Conservation (phyloP, 169 alveolate genomes). For the Perkinsus olseni region DNA sequence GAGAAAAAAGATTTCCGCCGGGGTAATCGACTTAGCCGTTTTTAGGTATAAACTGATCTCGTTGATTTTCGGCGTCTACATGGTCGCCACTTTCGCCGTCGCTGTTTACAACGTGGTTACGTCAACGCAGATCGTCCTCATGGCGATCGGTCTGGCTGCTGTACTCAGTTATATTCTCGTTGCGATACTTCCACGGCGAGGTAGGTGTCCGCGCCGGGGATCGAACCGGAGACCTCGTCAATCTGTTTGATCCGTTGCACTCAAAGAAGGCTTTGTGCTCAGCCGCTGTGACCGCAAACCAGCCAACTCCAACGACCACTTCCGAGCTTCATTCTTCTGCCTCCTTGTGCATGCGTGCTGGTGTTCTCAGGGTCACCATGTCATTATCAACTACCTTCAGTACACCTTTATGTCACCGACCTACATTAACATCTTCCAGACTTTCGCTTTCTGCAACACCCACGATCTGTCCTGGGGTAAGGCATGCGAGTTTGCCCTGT, state of each 20-base stretch:
- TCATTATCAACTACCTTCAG: background rate
- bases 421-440: slow-evolving; percentile 33
- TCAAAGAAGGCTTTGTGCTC: background rate
- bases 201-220: background rate
- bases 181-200: background rate
- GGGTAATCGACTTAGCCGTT: background rate
- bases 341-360: no score
- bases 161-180: background rate
- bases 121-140: background rate
- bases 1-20: background rate
- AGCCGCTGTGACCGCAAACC: background rate
- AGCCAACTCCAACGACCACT: no score
- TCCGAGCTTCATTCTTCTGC: no score
- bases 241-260: no score
- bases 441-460: slow-evolving; percentile 43
- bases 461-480: slow-evolving; percentile 58
- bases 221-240: background rate
- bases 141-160: background rate
- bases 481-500: background rate
- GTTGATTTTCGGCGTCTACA: background rate
- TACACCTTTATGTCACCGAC: slow-evolving; percentile 44
- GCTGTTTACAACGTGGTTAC: background rate
- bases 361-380: background rate
- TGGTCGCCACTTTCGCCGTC: background rate
- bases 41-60: background rate